A percentile compares a stretch with the other conserved stretches of the same genome.
Evolutionary conservation across 2,329 filamentous ascomycete species (phyloP).

Genomic region (Ophiosphaerella herpotricha): DNA sequence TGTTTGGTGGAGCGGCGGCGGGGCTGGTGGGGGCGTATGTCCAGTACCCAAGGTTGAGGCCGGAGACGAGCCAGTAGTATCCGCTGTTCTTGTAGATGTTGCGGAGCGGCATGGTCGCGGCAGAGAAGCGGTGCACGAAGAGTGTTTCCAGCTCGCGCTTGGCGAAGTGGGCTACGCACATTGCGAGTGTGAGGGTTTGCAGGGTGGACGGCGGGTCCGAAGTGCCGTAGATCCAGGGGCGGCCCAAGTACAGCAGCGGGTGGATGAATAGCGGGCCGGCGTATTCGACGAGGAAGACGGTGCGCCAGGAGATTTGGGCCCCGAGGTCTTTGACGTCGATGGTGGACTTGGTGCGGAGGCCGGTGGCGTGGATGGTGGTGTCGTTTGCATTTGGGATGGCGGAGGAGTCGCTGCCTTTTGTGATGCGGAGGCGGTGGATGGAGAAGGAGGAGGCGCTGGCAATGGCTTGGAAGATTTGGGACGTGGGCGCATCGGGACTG

Average conservation of each 20-base stretch:
- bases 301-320: slow-evolving; percentile 86
- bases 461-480: slow-evolving; percentile 63
- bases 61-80: slow-evolving; percentile 90
- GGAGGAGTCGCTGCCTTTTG: slow-evolving; percentile 66
- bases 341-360: slow-evolving; percentile 62
- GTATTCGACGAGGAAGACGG: slow-evolving; percentile 95
- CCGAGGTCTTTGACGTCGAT: slow-evolving; percentile 93
- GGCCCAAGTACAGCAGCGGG: slow-evolving; percentile 70
- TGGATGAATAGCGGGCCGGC: slow-evolving; percentile 89
- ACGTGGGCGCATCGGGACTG: slow-evolving; percentile 55
- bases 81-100: slow-evolving; percentile 95
- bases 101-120: slow-evolving; percentile 85
- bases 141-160: slow-evolving; percentile 96
- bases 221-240: slow-evolving; percentile 71
- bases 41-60: slow-evolving; percentile 80
- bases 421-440: slow-evolving; percentile 65
- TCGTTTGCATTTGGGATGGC: slow-evolving; percentile 60
- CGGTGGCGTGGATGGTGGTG: slow-evolving; percentile 58
- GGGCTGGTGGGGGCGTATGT: slow-evolving; percentile 78
- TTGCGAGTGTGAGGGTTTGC: slow-evolving; percentile 74
- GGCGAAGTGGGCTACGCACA: slow-evolving; percentile 82
- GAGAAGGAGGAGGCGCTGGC: slow-evolving; percentile 60
- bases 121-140: slow-evolving; percentile 93
- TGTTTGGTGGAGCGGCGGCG: slow-evolving; percentile 60
- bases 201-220: slow-evolving; percentile 61